Evolutionary conservation across 345 rosid species (phyloP), one percentile per base, ranked within the genome.

Genomic region (Iberis pinnata): DNA sequence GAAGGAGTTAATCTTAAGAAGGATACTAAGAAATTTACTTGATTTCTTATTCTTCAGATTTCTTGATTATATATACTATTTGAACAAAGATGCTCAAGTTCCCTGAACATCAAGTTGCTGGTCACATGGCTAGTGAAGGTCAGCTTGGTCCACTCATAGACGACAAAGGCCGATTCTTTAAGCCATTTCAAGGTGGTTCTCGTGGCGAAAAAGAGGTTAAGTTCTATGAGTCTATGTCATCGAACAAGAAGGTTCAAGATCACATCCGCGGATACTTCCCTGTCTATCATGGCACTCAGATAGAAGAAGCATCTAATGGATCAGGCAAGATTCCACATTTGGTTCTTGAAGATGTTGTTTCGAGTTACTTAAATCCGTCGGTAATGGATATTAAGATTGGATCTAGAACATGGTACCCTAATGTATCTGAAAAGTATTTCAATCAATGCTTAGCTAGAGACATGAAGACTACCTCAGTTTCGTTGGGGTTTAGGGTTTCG

Each of bases 51-150:
- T 38, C 24, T 54, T 43, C 49, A 55, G 70, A 61, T 49, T n/a
- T 44, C 17, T 22, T 63, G 51, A 24, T 5, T 35, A 8, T 44
- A 45, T 36, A 36, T 9, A n/a, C 55, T 17, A 0, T 29, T 9
- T 58, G 35, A 22, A 6, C 11, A 43, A 57, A 25, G 60, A 88
- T 83, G 98, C 56, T 88, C 18, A 83, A 78, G 76, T 64, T 59
- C 38, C 97, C 98, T 12, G 90, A 85, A 31, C 95, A 88, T 71
- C 98, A 92, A 70, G 98, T 92, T 40, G 98, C 95, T 4, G 98
- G 98, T 9, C 98, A 92, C 73, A 57, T 53, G 47, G 93, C 82
- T 14, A 5, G 11, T 11, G 53, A 53, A 42, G 89, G 90, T 15
- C 67, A 52, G 58, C 88, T 78, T 9, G 95, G 94, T 26, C 86